phyloP scores from a whole-genome alignment of 1,284 basidiomycete genomes.

The Vanrija pseudolonga region DNA sequence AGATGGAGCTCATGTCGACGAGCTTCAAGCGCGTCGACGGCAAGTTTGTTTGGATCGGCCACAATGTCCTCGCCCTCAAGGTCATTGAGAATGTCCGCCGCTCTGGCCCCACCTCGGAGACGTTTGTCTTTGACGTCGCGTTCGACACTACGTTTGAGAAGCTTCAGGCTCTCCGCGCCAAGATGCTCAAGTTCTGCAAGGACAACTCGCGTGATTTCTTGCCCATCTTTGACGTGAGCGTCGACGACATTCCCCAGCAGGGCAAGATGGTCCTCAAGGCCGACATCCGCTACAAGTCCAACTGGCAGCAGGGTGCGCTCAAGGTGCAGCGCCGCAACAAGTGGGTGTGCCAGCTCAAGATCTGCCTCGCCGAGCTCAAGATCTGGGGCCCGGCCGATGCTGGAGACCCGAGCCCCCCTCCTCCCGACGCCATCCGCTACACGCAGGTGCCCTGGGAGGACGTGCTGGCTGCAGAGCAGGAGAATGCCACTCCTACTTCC shows the following conservation, averaged over 20 bases:
- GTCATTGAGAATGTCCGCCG: slow-evolving; percentile 56
- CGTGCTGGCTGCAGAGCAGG: slow-evolving; percentile 52
- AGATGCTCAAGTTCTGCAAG: slow-evolving; percentile 78
- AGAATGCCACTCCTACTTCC: slow-evolving; percentile 19
- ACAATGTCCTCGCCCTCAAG: slow-evolving; percentile 61
- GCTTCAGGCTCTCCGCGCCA: slow-evolving; percentile 69
- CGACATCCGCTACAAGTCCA: slow-evolving; percentile 81
- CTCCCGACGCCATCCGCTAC: slow-evolving; percentile 58
- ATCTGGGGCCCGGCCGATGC: slow-evolving; percentile 71
- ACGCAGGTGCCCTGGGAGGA: slow-evolving; percentile 69
- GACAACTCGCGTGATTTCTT: slow-evolving; percentile 67
- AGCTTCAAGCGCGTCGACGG: slow-evolving; percentile 53
- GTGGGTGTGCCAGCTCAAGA: slow-evolving; percentile 84
- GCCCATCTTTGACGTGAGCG: slow-evolving; percentile 61
- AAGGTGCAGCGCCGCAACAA: slow-evolving; percentile 74
- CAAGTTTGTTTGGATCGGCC: slow-evolving; percentile 61
- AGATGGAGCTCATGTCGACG: slow-evolving; percentile 77
- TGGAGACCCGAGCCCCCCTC: slow-evolving; percentile 56
- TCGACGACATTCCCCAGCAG: slow-evolving; percentile 73
- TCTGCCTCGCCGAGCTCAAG: slow-evolving; percentile 61
- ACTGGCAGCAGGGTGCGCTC: slow-evolving; percentile 75
- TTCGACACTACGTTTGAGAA: slow-evolving; percentile 78
- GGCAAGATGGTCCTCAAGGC: slow-evolving; percentile 72
- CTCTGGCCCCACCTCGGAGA: slow-evolving; percentile 52
- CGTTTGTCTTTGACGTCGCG: slow-evolving; percentile 72